Percentiles rank a stretch among this genome's conserved stretches.
phyloP scores from a whole-genome alignment of 2,329 filamentous ascomycete genomes.

The Colletotrichum tanaceti region DNA sequence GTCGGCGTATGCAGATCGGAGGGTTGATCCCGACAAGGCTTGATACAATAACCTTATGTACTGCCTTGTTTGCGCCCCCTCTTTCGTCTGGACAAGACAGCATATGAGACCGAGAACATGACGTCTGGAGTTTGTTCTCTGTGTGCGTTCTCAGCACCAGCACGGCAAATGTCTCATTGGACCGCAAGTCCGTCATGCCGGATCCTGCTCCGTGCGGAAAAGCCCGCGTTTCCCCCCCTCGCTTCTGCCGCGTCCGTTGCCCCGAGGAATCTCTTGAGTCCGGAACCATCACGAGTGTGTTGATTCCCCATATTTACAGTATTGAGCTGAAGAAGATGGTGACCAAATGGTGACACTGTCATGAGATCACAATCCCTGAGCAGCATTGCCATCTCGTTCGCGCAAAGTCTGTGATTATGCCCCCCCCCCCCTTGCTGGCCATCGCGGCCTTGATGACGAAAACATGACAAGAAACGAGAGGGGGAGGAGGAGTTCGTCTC shows the following conservation, averaged over 20 bases:
- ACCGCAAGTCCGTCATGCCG: background rate
- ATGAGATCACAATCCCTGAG: background rate
- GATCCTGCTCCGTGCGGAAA: slow-evolving; percentile 7
- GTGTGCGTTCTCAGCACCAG: background rate
- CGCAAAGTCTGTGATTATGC: too few relatives aligned
- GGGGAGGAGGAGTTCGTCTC: slow-evolving; percentile 10
- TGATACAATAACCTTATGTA: background rate
- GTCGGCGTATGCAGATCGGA: background rate
- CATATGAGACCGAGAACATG: too few relatives aligned
- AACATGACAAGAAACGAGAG: background rate
- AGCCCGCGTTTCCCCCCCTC: slow-evolving; percentile 16
- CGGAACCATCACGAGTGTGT: background rate
- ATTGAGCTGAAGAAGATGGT: background rate
- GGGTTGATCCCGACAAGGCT: slow-evolving; percentile 3
- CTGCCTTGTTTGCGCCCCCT: too few relatives aligned
- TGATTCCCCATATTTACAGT: background rate
- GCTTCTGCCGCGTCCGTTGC: background rate
- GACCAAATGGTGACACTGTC: background rate
- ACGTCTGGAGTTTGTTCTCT: too few relatives aligned
- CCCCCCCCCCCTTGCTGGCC: too few relatives aligned
- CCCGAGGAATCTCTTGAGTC: background rate
- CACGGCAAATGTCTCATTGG: slow-evolving; percentile 11
- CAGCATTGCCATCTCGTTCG: too few relatives aligned
- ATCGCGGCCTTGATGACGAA: background rate
- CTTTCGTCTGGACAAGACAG: too few relatives aligned